Percentiles rank a stretch among this genome's conserved stretches.
Evolutionary conservation across 352 stramenopile species (phyloP).

Genomic region (Peronospora destructor): DNA sequence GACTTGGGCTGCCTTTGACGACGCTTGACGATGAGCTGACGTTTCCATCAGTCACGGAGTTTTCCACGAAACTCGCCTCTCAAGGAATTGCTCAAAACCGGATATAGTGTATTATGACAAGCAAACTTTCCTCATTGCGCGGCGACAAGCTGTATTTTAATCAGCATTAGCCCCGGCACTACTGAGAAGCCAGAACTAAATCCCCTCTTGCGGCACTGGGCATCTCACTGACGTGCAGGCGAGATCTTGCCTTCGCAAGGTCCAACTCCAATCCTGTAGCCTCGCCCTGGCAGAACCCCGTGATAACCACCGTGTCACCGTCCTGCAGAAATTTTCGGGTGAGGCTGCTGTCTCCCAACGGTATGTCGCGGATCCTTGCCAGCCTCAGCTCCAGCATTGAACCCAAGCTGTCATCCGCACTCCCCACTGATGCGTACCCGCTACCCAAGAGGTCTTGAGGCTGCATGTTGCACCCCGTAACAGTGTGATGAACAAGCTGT

Average conservation of each 20-base stretch:
- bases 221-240: conserved; percentile 58
- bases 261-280: conserved; percentile 93
- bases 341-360: conserved; percentile 59
- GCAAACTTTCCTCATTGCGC: background rate
- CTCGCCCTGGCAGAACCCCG: conserved; percentile 89
- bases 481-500: conserved; percentile 94
- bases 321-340: conserved; percentile 93
- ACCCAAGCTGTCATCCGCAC: conserved; percentile 81
- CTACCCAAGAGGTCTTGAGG: conserved; percentile 91
- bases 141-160: background rate
- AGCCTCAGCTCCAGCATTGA: conserved; percentile 96
- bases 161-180: conserved; percentile 1
- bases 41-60: conserved; percentile 18
- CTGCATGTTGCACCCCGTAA: conserved; percentile 95
- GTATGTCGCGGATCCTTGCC: conserved; percentile 87
- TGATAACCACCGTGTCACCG: conserved; percentile 90
- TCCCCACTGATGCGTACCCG: conserved; percentile 93
- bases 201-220: background rate
- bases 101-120: conserved; percentile 23
- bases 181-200: background rate
- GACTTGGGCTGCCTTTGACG: conserved; percentile 18
- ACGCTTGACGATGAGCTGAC: conserved; percentile 24
- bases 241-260: conserved; percentile 88
- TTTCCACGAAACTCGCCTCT: conserved; percentile 32
- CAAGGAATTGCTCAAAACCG: conserved; percentile 36